A percentile compares a stretch with the other conserved stretches of the same genome.
phyloP scores from a whole-genome alignment of 495 filamentous ascomycete genomes.

The Thermothielavioides terrestris region DNA sequence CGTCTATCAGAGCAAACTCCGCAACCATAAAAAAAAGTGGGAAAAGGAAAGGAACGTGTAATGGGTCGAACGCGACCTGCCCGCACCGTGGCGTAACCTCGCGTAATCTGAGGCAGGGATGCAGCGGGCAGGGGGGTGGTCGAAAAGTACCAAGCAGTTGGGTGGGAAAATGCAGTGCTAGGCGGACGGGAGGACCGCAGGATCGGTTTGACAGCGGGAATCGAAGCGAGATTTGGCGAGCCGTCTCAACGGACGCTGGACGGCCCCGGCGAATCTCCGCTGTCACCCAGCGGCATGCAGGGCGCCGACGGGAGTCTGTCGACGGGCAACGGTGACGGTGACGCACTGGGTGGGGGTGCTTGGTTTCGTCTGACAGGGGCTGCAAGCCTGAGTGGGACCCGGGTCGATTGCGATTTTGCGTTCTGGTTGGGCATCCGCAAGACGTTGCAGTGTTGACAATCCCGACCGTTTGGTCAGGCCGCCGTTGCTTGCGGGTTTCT shows the following conservation, averaged over 20 bases:
- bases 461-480: conserved; percentile 5
- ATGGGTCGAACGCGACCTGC: background rate
- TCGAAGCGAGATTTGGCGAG: conserved; percentile 9
- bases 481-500: background rate
- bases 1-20: conserved; percentile 5
- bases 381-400: too few species aligned
- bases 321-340: background rate
- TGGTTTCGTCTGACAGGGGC: background rate
- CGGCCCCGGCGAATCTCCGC: background rate
- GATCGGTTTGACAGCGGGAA: conserved; percentile 7
- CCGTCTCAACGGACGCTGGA: background rate
- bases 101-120: background rate
- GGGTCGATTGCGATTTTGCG: too few species aligned
- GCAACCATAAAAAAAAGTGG: background rate
- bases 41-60: background rate
- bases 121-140: background rate
- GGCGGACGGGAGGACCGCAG: conserved; percentile 3
- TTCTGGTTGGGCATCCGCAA: too few species aligned
- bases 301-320: background rate
- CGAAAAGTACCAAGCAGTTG: conserved; percentile 6
- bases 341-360: too few species aligned
- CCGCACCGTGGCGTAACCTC: background rate
- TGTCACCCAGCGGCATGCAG: conserved; percentile 1
- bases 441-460: background rate
- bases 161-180: background rate